These are phyloP conservation scores for Vaccinium corymbosum DNA, from an alignment of 148 eudicot species.

Conservation along the genomic window DNA sequence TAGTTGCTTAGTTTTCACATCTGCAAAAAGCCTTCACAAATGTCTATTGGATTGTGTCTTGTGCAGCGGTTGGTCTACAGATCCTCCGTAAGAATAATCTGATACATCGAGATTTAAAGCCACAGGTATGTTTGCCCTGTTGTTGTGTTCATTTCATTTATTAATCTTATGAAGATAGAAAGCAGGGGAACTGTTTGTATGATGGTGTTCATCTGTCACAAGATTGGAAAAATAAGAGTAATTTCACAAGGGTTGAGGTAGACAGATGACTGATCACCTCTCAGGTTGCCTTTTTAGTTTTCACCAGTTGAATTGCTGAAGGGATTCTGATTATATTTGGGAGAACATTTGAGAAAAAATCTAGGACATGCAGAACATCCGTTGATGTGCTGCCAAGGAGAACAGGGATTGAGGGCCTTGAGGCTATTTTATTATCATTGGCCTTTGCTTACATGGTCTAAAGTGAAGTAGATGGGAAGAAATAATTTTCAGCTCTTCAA, in stretches of 20 bases:
- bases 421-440: neutral
- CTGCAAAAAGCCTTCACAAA: slow-evolving; percentile 2
- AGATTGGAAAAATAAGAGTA: neutral
- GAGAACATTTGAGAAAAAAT: neutral
- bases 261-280: neutral
- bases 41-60: slow-evolving; percentile 16
- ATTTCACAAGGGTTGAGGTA: neutral
- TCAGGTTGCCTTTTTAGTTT: neutral
- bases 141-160: neutral
- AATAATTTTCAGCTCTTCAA: neutral
- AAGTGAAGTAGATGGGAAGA: neutral
- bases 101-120: slow-evolving; percentile 93
- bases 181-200: neutral
- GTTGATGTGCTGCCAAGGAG: slow-evolving; percentile 9
- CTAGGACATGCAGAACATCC: neutral
- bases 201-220: neutral
- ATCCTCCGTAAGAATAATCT: slow-evolving; percentile 83
- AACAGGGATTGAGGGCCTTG: neutral
- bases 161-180: neutral
- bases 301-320: neutral
- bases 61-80: slow-evolving; percentile 80
- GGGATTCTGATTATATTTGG: neutral
- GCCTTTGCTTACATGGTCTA: neutral
- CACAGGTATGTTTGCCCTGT: slow-evolving; percentile 54
- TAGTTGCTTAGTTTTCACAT: neutral